Percentiles rank a stretch among this genome's conserved stretches.
Conservation (phyloP, 2,329 filamentous ascomycete genomes). For the Pestalotiopsis fici region DNA sequence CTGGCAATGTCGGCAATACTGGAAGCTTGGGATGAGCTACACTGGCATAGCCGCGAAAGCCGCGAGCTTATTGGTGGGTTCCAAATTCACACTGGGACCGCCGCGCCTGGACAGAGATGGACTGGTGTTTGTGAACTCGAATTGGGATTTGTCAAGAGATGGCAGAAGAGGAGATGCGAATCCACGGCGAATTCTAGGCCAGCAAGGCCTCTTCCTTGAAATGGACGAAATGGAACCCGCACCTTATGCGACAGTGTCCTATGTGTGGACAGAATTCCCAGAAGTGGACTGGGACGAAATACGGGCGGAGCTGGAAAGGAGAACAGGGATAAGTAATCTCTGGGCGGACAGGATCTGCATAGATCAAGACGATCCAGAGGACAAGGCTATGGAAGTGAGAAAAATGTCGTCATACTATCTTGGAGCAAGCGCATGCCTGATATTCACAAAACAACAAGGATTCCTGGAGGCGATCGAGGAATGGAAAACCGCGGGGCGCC, state of each 20-base stretch:
- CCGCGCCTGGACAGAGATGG: neutral
- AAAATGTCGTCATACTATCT: neutral
- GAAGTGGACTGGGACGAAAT: neutral
- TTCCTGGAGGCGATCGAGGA: neutral
- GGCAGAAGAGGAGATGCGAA: neutral
- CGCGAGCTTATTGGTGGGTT: neutral
- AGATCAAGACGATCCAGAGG: neutral
- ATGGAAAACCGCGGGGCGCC: neutral
- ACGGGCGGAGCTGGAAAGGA: neutral
- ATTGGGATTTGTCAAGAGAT: neutral
- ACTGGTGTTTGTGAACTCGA: neutral
- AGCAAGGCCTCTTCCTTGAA: neutral
- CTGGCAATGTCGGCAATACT: neutral
- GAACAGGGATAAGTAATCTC: neutral
- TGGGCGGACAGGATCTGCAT: neutral
- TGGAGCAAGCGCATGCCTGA: neutral
- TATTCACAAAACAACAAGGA: neutral
- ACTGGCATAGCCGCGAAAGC: neutral
- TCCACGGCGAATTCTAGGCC: neutral
- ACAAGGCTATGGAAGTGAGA: neutral
- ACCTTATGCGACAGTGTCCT: neutral
- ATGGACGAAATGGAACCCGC: neutral
- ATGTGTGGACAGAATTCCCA: neutral
- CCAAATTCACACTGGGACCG: neutral
- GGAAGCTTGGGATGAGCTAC: neutral